phyloP scores from a whole-genome alignment of 805 yeast genomes.

The Priceomyces melissophilus region DNA sequence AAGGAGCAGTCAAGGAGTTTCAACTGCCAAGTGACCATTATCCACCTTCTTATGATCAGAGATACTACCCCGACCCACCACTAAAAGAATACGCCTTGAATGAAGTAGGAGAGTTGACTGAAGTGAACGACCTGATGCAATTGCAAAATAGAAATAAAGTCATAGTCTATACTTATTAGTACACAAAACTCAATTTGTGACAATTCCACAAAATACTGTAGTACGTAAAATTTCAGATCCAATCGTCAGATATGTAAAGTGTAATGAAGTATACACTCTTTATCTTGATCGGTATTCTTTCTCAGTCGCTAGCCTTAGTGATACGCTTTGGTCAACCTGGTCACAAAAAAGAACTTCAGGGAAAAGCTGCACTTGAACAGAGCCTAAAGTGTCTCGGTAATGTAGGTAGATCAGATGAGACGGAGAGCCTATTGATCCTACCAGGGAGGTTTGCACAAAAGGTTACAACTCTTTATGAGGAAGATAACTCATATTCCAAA shows the following conservation, averaged over 20 bases:
- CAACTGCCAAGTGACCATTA: constrained; percentile 6
- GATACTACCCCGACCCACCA: constrained; percentile 17
- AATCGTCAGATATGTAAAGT: constrained; percentile 6
- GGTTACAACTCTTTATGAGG: constrained; percentile 3
- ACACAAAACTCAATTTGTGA: not conserved
- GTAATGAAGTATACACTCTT: constrained; percentile 2
- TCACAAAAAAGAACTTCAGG: no score
- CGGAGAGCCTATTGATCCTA: not conserved
- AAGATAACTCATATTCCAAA: constrained; percentile 25
- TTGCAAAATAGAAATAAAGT: constrained; percentile 22
- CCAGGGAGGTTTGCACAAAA: not conserved
- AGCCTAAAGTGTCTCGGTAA: no score
- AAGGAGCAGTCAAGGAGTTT: constrained; percentile 14
- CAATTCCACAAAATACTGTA: not conserved
- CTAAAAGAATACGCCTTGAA: constrained; percentile 26
- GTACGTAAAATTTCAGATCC: not conserved
- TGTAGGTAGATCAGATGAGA: not conserved
- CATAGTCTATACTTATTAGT: constrained; percentile 22
- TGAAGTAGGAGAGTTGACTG: constrained; percentile 30
- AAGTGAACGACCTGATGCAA: constrained; percentile 17
- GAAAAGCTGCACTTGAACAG: no score
- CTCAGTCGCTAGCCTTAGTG: no score
- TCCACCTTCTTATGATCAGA: not conserved
- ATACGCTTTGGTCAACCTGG: no score
- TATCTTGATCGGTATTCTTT: not conserved